Base-by-base conservation (phyloP, 2,329 filamentous ascomycete species). In the Colletotrichum tofieldiae region DNA sequence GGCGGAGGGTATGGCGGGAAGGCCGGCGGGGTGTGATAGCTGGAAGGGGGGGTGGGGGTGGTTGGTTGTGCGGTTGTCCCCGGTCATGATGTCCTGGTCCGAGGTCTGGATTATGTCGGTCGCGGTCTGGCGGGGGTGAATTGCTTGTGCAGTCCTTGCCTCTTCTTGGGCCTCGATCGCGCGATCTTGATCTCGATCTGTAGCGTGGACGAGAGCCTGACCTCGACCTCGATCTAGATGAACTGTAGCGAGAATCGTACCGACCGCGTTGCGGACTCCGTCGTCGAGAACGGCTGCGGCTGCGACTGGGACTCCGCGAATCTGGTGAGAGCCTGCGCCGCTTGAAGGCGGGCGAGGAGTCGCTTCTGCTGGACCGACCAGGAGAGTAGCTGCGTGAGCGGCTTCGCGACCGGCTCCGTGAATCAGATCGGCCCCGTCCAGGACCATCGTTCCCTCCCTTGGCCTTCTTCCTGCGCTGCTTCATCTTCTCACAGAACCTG, bases 401-500 rank as follows among this genome's bases (percentile, higher is more conserved):
- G 26, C 73, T 72, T 35, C 75, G 37, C 1, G 83, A 82, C 16
- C 78, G 79, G 26, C 73, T 72, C 37, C 75, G 37, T 1, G 83
- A 82, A 11, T 71, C 74, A 3, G 84, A 84, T 5, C 82, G 79
- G 5, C 80, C 82, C 35, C 82, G 79, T 6, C 76, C 74, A 20
- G 77, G 60, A 76, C 75, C 75, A n/a, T 75, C 73, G 6, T 73
- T 75, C 6, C 73, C 67, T 18, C 39, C 75, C 60, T 71, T 75
- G 16, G 76, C 76, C 67, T 82, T 84, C 55, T 79, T 83, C 37
- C 79, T 82, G 47, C 88, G 85, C 62, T 86, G 83, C 81, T 92
- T 94, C 93, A 96, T 96, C 78, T 93, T 93, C 75, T 94, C 87
- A 79, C 94, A 97, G 76, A 97, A 96, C 1, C 86, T 85, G 49